These are phyloP conservation scores for Geotrichum carabidarum DNA, from an alignment of 1,139 yeast genomes.

Conservation along the genomic window DNA sequence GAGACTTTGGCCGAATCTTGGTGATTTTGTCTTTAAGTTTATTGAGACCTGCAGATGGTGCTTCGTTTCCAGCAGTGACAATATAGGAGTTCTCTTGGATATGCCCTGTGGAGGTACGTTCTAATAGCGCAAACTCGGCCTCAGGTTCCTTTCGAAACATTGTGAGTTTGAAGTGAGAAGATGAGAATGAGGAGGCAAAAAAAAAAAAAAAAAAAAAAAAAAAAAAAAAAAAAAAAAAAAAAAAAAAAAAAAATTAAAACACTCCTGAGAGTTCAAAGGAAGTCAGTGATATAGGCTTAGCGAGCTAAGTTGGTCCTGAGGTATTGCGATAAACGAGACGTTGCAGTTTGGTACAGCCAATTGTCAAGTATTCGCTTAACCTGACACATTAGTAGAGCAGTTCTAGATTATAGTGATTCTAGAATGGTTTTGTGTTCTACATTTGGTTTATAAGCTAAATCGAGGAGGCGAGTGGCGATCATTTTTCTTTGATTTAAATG, in stretches of 20 bases:
- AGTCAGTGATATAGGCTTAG: no score
- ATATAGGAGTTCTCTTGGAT: conserved; percentile 10
- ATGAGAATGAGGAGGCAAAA: background rate
- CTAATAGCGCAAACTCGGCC: conserved; percentile 14
- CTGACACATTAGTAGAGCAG: no score
- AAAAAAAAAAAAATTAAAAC: background rate
- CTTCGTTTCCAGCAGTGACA: conserved; percentile 9
- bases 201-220: background rate
- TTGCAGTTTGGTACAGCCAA: no score
- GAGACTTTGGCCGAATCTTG: conserved; percentile 12
- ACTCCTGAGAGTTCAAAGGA: background rate
- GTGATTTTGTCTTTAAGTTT: conserved; percentile 10
- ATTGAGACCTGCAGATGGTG: conserved; percentile 1
- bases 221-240: background rate
- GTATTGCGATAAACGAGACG: no score
- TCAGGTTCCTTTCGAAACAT: conserved; percentile 14
- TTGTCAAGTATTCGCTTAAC: no score
- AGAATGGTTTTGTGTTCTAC: no score
- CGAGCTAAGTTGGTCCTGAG: no score
- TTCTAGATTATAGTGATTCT: no score
- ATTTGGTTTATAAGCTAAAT: no score
- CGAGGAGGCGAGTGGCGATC: no score
- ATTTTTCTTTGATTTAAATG: no score
- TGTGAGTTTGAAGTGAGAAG: background rate
- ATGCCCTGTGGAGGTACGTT: conserved; percentile 7